phyloP scores from a whole-genome alignment of 2,329 filamentous ascomycete genomes.

The Talaromyces sp. region DNA sequence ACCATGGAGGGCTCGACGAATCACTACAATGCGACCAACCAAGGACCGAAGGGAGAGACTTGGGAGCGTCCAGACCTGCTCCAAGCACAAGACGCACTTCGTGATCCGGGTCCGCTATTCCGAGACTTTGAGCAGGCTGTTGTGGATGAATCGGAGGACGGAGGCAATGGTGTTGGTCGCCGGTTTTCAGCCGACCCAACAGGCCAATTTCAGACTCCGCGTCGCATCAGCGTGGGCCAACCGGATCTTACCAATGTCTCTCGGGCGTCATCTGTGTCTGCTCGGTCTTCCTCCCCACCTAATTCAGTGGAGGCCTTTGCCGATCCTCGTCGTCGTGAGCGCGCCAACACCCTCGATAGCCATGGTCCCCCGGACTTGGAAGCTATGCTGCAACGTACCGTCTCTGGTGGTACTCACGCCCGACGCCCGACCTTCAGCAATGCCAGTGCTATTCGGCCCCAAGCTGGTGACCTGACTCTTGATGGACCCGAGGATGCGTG shows the following conservation, averaged over 20 bases:
- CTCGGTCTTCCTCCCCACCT: conserved; percentile 79
- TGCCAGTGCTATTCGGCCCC: conserved; percentile 58
- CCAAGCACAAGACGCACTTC: conserved; percentile 51
- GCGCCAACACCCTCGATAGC: conserved; percentile 68
- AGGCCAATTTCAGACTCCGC: conserved; percentile 37
- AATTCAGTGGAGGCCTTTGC: conserved; percentile 99
- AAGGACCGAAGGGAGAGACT: conserved; percentile 52
- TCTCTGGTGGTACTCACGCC: conserved; percentile 68
- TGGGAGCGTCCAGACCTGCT: conserved; percentile 53
- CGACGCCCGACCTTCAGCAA: conserved; percentile 63
- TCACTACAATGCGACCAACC: conserved; percentile 45
- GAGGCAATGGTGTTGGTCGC: conserved; percentile 38
- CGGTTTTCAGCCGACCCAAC: conserved; percentile 48
- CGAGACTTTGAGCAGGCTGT: conserved; percentile 88
- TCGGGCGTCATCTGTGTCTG: conserved; percentile 55
- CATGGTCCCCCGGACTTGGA: conserved; percentile 57
- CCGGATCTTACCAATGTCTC: conserved; percentile 47
- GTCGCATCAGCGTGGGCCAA: conserved; percentile 38
- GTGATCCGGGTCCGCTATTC: conserved; percentile 53
- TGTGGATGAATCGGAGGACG: conserved; percentile 64
- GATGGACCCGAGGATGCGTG: conserved; percentile 68
- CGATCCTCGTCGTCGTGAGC: conserved; percentile 81
- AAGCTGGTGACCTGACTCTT: conserved; percentile 38
- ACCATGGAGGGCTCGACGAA: conserved; percentile 40
- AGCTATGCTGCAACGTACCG: conserved; percentile 67